phyloP scores from a whole-genome alignment of 1,284 basidiomycete species.

The Cutaneotrichosporon mucoides region DNA sequence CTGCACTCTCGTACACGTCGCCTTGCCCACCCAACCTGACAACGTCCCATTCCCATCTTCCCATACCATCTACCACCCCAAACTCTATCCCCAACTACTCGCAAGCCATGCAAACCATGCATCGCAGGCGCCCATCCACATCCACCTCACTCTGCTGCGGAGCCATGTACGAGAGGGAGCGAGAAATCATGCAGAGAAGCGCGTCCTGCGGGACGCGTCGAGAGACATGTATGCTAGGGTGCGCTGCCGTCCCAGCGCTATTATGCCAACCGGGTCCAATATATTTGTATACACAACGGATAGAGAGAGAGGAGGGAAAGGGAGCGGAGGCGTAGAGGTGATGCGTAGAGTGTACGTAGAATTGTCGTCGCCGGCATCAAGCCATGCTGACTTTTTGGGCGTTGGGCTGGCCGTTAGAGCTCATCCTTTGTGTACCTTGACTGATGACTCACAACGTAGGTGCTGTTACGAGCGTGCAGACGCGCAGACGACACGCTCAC shows the following conservation, averaged over 20 bases:
- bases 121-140: no score
- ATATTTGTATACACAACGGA: not conserved
- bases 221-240: not conserved
- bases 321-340: not conserved
- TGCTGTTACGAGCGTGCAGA: slow-evolving; percentile 21
- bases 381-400: slow-evolving; percentile 24
- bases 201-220: not conserved
- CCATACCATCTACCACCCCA: no score
- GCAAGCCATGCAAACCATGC: no score
- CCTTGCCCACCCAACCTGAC: no score
- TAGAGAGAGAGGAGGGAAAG: not conserved
- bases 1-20: no score
- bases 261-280: not conserved
- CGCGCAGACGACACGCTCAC: slow-evolving; percentile 18
- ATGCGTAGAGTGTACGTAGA: not conserved
- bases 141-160: no score
- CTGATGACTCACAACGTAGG: slow-evolving; percentile 19
- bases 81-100: no score
- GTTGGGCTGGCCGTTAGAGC: slow-evolving; percentile 12
- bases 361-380: slow-evolving; percentile 1
- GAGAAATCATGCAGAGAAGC: not conserved
- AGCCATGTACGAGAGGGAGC: not conserved
- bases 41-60: no score
- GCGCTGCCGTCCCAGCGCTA: slow-evolving; percentile 1
- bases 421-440: not conserved